phyloP scores from a whole-genome alignment of 1,284 basidiomycete genomes.

The Ganoderma sinense region DNA sequence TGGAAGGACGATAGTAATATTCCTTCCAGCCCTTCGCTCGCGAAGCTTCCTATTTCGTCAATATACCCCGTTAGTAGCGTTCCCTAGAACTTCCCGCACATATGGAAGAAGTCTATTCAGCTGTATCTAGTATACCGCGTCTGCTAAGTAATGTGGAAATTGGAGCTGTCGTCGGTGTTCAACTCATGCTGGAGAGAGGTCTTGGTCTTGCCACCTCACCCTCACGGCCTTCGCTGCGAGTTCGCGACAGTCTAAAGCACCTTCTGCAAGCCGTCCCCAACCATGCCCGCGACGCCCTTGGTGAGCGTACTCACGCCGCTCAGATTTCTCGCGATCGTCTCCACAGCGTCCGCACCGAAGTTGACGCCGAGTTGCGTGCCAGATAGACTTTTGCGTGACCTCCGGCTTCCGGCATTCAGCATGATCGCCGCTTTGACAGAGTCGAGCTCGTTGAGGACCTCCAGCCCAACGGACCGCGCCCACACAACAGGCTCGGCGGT shows the following conservation, averaged over 20 bases:
- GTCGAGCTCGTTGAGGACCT: constrained; percentile 90
- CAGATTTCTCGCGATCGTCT: constrained; percentile 33
- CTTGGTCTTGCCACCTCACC: background rate
- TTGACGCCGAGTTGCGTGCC: constrained; percentile 35
- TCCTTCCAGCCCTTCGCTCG: background rate
- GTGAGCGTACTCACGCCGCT: constrained; percentile 29
- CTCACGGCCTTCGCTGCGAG: constrained; percentile 16
- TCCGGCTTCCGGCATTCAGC: constrained; percentile 76
- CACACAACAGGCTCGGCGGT: constrained; percentile 80
- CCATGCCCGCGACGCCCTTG: constrained; percentile 28
- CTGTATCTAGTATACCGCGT: constrained; percentile 26
- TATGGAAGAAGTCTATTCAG: constrained; percentile 21
- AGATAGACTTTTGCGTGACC: constrained; percentile 13
- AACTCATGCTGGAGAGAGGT: too few relatives aligned
- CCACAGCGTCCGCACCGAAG: constrained; percentile 39
- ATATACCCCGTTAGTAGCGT: background rate
- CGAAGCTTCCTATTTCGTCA: background rate
- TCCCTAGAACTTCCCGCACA: constrained; percentile 20
- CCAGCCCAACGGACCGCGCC: constrained; percentile 88
- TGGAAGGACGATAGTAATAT: background rate
- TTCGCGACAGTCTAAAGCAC: constrained; percentile 23
- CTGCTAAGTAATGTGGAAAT: background rate
- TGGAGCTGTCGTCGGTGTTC: background rate
- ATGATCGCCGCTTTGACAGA: constrained; percentile 85
- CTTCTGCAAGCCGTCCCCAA: constrained; percentile 33